A percentile compares a stretch with the other conserved stretches of the same genome.
Evolutionary conservation across 2,329 filamentous ascomycete genomes (phyloP).

Genomic region (Juglanconis juglandina): DNA sequence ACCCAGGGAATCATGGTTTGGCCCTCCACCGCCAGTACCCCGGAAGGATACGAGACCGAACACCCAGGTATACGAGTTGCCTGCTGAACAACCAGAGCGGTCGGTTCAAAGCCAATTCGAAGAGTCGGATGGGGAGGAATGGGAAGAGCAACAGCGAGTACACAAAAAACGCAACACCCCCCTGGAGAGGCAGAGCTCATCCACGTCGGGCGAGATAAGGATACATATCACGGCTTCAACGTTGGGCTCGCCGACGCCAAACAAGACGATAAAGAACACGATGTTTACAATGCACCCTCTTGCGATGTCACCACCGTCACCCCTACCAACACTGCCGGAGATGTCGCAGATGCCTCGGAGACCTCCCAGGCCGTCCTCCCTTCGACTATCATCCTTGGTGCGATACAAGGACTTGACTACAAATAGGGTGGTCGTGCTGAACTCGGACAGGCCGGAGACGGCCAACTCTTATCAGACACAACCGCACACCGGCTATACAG

Average conservation of each 20-base stretch:
- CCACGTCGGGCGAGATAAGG: not conserved
- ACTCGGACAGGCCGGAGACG: conserved; percentile 24
- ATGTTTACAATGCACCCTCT: not conserved
- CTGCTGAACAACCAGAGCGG: not conserved
- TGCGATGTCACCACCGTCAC: conserved; percentile 10
- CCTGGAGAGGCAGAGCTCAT: not conserved
- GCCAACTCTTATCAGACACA: conserved; percentile 16
- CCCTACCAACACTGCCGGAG: not conserved
- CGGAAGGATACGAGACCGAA: conserved; percentile 8
- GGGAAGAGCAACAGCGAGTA: not conserved
- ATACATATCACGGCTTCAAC: conserved; percentile 1
- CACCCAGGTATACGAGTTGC: not conserved
- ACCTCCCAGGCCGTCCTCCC: conserved; percentile 6
- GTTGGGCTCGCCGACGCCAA: not conserved
- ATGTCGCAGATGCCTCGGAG: not conserved
- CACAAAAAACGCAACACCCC: not conserved
- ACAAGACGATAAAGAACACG: not conserved
- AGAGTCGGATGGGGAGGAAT: not conserved
- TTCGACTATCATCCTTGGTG: conserved; percentile 9
- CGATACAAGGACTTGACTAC: not conserved
- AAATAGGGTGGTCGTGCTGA: conserved; percentile 21
- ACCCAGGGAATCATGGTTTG: conserved; percentile 8
- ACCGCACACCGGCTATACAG: conserved; percentile 21
- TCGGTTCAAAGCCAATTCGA: not conserved
- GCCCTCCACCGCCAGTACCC: conserved; percentile 12